Base-by-base conservation (phyloP, 1,284 basidiomycete species). In the Leccinum solheimii region DNA sequence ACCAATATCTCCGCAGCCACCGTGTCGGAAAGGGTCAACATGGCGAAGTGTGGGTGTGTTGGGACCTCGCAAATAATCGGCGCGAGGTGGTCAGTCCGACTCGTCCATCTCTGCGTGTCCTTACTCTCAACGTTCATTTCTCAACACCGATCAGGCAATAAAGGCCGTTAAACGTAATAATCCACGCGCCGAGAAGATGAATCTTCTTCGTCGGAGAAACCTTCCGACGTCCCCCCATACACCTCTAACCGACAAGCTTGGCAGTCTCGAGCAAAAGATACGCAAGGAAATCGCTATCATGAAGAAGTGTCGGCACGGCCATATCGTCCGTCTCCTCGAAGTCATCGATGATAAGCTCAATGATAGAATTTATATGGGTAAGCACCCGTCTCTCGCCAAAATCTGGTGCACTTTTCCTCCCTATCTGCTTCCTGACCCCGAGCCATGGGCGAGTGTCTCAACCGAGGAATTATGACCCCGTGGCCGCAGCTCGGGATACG, bases 281-380 rank as follows among this genome's bases (percentile, higher is more conserved):
- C 82, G 86, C 69, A 87, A 88, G 70, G 95, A 99, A 78, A 98
- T 99, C 65, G 97, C 96, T 5, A 97, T 99, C 75, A 95, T 99
- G 91, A 98, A 98, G 79, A 96, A 97, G 72, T 89, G 93, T 72
- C 81, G 88, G 62, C 96, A 99, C 74, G 88, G 91, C 0, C 91
- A 99, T 72, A 90, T 99, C 61, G 97, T 99, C 5, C 84, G 90
- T 65, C 83, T 99, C 64, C 87, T 90, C 70, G 95, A 98, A 76
- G 95, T 98, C 71, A 97, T 99, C 68, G 96, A 99, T 75, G 97
- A 98, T 77, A 87, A 89, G 26, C 84, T 92, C 64, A 87, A 86
- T 63, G 92, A 93, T 73, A 94, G 93, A 78, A 92, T 98, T 49
- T 97, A 94, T 76, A 93, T 99, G 87, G 88, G 92, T 94, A 67